These are phyloP conservation scores for Scorias spongiosa DNA, from an alignment of 2,329 filamentous ascomycete species.

Conservation along the genomic window DNA sequence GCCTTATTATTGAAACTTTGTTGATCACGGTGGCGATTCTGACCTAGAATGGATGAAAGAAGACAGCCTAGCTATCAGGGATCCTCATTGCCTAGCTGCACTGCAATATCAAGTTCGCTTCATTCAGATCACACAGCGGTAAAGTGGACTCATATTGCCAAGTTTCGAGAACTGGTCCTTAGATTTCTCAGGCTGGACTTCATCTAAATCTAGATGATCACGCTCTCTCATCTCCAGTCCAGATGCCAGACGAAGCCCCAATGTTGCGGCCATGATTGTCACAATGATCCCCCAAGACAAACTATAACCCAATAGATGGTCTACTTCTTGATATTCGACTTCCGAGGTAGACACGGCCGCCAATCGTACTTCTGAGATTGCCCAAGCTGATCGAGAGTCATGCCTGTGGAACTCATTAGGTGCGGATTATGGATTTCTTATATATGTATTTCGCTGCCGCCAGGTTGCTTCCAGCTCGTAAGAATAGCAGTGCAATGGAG, in stretches of 20 bases:
- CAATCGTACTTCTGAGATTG: constrained; percentile 40
- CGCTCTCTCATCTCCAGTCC: constrained; percentile 20
- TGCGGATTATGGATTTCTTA: no score
- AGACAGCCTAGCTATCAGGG: no score
- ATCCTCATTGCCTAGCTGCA: no score
- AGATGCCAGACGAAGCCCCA: constrained; percentile 9
- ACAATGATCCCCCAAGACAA: constrained; percentile 6
- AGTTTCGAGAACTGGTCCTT: constrained; percentile 22
- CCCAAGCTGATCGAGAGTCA: constrained; percentile 34
- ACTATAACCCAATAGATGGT: constrained; percentile 36
- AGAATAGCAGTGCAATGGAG: constrained; percentile 31
- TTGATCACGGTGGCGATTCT: no score
- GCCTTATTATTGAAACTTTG: no score
- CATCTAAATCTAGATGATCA: constrained; percentile 18
- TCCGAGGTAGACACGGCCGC: constrained; percentile 52
- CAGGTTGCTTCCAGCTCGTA: constrained; percentile 34
- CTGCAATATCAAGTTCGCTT: no score
- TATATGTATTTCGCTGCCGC: constrained; percentile 9
- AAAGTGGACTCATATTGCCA: constrained; percentile 25
- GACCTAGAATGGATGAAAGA: no score
- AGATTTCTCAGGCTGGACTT: constrained; percentile 20
- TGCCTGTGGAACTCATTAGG: constrained; percentile 11
- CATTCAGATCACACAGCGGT: constrained; percentile 17
- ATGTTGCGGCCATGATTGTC: constrained; percentile 12
- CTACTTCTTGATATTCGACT: constrained; percentile 27